A percentile compares a stretch with the other conserved stretches of the same genome.
Evolutionary conservation across 345 rosid species (phyloP).

Genomic region (Eucalyptus decipiens): DNA sequence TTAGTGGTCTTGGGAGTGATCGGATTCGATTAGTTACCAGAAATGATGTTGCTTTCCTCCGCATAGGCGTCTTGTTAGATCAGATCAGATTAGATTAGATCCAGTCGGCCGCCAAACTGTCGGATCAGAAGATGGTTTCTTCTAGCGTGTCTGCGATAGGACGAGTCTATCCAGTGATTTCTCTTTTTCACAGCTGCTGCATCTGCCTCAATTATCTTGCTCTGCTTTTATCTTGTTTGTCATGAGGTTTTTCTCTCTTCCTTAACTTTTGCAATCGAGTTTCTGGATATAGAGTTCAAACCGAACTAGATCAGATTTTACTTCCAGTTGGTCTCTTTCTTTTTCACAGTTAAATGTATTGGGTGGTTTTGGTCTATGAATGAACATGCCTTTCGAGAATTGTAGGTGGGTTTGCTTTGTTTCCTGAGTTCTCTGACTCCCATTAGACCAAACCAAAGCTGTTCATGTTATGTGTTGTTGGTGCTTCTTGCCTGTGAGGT

Average conservation of each 20-base stretch:
- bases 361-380: not conserved
- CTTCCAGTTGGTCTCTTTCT: not conserved
- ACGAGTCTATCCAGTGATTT: not conserved
- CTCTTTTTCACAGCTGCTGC: not conserved
- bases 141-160: not conserved
- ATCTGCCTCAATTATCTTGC: not conserved
- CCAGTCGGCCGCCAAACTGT: not conserved
- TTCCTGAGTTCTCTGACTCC: not conserved
- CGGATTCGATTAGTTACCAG: not conserved
- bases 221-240: not conserved
- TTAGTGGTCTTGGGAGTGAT: not conserved
- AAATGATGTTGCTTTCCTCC: not conserved
- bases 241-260: not conserved
- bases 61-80: not conserved
- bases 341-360: not conserved
- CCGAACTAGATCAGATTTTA: not conserved
- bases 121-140: not conserved
- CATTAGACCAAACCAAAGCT: not conserved
- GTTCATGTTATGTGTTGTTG: not conserved
- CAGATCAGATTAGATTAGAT: not conserved
- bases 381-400: not conserved
- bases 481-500: not conserved
- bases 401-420: not conserved
- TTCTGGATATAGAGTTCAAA: not conserved
- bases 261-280: not conserved